Evolutionary conservation across 2,329 filamentous ascomycete species (phyloP), one percentile per base, ranked within the genome.

Genomic region (Fusarium verrucosum): DNA sequence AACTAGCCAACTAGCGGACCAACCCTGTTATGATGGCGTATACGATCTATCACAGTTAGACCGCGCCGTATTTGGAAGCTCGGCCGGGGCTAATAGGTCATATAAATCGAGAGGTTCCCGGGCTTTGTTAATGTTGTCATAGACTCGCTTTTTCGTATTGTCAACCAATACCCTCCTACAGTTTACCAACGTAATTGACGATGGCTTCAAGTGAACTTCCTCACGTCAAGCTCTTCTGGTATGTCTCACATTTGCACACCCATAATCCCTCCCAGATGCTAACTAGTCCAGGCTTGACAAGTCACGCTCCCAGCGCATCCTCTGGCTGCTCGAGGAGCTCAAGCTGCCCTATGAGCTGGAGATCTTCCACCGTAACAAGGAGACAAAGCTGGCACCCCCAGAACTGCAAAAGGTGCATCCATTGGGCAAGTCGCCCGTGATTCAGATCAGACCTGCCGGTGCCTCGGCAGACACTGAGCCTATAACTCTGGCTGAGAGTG

Each of bases 321-420:
- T 95, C 40, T 96, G 92, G 91, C 87, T 96, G 8, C 85, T 96
- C 38, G 91, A 95, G 75, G 92, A 94, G 76, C 87, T 95, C 62
- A 84, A 90, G 38, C 77, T 96, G 30, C 84, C 89, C 25, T 97
- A 96, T 78, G 87, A 94, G 62, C 79, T 97, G 56, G 87, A 94
- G 72, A 83, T 90, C 50, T 95, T 90, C 83, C 92, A 92, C 76
- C 89, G 94, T 50, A 74, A 82, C 64, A 79, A 77, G 52, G 72
- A 80, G 55, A 85, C 89, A 52, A 84, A 81, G 70, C 81, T 91
- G n/a, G 94, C 94, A 2, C 92, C 92, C 5, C 81, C 87, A 0
- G 89, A 91, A 71, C 84, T 97, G 41, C 89, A 90, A 72, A 83
- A 92, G 64, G 79, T 96, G 33, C 92, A 97, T 72, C 90, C 92